Conservation (phyloP, 176 grass and related monocot species). For the Paspalum notatum region DNA sequence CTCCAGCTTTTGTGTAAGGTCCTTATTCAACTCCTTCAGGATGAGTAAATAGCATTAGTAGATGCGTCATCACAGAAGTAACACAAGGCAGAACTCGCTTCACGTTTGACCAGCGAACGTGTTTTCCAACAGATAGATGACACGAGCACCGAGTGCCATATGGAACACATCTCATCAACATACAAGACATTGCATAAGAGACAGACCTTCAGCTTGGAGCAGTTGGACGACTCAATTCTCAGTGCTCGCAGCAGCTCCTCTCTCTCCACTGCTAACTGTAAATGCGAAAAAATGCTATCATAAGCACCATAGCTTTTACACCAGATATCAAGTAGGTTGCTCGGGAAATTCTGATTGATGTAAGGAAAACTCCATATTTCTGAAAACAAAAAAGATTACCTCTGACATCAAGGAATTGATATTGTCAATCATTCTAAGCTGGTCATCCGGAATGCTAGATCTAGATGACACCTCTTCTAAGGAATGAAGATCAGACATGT, state of each 20-base stretch:
- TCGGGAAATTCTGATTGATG: background rate
- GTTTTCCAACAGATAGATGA: constrained; percentile 18
- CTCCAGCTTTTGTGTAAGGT: constrained; percentile 93
- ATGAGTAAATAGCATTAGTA: constrained; percentile 36
- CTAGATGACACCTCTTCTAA: constrained; percentile 55
- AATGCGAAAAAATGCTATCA: constrained; percentile 14
- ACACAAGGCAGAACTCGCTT: constrained; percentile 12
- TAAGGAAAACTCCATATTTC: background rate
- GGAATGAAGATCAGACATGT: constrained; percentile 48
- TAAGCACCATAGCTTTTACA: constrained; percentile 23
- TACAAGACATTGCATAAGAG: constrained; percentile 7
- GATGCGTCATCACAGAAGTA: constrained; percentile 24
- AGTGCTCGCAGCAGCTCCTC: constrained; percentile 80
- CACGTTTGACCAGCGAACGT: background rate
- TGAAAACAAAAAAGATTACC: constrained; percentile 51
- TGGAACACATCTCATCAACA: constrained; percentile 30
- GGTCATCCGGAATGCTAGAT: constrained; percentile 68
- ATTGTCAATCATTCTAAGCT: constrained; percentile 85
- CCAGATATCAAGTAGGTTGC: constrained; percentile 29
- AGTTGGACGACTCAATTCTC: constrained; percentile 97
- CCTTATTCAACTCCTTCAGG: constrained; percentile 86
- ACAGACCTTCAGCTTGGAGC: constrained; percentile 92
- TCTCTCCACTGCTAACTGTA: constrained; percentile 97
- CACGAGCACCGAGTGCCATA: background rate
- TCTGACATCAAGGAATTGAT: constrained; percentile 78